Conservation (phyloP, 2,329 filamentous ascomycete species). For the Xylaria sp. region DNA sequence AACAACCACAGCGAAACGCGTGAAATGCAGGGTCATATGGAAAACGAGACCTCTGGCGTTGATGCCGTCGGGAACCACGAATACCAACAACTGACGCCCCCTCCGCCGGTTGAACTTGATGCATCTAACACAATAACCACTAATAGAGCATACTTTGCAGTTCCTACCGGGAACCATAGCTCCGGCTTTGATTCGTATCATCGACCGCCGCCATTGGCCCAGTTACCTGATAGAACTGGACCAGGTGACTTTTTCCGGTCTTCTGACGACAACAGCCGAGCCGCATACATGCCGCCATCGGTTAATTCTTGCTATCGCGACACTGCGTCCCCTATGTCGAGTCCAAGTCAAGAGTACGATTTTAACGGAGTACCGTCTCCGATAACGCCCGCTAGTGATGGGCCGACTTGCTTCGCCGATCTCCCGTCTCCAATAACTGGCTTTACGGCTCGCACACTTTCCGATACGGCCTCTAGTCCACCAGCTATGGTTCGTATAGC, state of each 20-base stretch:
- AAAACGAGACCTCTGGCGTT: constrained; percentile 37
- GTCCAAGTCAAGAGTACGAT: constrained; percentile 35
- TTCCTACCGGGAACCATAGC: constrained; percentile 38
- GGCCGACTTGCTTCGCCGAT: constrained; percentile 36
- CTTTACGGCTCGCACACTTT: constrained; percentile 30
- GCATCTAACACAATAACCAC: constrained; percentile 33
- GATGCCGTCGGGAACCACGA: constrained; percentile 42
- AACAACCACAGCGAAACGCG: constrained; percentile 28
- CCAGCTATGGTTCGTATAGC: constrained; percentile 24
- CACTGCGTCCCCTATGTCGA: constrained; percentile 30
- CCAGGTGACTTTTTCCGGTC: constrained; percentile 41
- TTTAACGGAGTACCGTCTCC: constrained; percentile 42
- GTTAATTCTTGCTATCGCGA: constrained; percentile 31
- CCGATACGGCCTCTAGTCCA: constrained; percentile 25
- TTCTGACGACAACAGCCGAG: neutral
- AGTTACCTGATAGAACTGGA: constrained; percentile 46
- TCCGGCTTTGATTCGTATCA: constrained; percentile 46
- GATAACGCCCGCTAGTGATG: constrained; percentile 43
- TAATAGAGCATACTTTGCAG: constrained; percentile 37
- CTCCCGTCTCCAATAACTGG: constrained; percentile 41
- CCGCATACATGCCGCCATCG: constrained; percentile 4
- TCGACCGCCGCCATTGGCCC: constrained; percentile 44
- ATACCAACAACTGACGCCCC: constrained; percentile 48
- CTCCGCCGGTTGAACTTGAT: constrained; percentile 46
- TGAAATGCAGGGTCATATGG: constrained; percentile 7